Evolutionary conservation across 805 yeast genomes (phyloP).

Genomic region (Starmerella stigmatis): DNA sequence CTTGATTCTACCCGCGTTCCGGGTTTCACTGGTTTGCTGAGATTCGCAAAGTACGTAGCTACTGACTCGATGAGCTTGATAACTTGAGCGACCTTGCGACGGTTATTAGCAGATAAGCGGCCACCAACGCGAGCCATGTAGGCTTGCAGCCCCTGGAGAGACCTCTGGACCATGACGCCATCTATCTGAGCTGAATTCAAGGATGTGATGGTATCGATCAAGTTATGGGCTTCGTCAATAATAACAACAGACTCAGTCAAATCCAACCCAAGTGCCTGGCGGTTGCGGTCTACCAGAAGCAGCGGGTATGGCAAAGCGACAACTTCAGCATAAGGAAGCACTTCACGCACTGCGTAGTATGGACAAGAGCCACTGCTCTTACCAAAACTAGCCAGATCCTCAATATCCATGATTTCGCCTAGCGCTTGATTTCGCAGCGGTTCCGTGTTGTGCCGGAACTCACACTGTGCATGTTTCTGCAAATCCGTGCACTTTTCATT

Average conservation of each 20-base stretch:
- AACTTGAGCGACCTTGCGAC: slow-evolving; percentile 57
- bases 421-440: slow-evolving; percentile 35
- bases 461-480: slow-evolving; percentile 41
- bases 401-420: slow-evolving; percentile 65
- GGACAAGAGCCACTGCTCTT: slow-evolving; percentile 55
- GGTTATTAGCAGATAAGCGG: slow-evolving; percentile 58
- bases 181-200: slow-evolving; percentile 56
- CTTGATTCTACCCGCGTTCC: slow-evolving; percentile 46
- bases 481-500: slow-evolving; percentile 75
- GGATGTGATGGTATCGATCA: slow-evolving; percentile 63
- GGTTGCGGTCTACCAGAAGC: slow-evolving; percentile 48
- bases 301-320: slow-evolving; percentile 80
- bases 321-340: slow-evolving; percentile 53
- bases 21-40: slow-evolving; percentile 31
- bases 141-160: slow-evolving; percentile 40
- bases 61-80: slow-evolving; percentile 46
- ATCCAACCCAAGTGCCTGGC: slow-evolving; percentile 50
- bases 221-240: slow-evolving; percentile 88
- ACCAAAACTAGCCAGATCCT: slow-evolving; percentile 61
- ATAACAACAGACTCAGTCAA: slow-evolving; percentile 58
- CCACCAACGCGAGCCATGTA: slow-evolving; percentile 54
- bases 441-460: slow-evolving; percentile 33
- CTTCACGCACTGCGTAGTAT: slow-evolving; percentile 60
- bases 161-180: slow-evolving; percentile 37
- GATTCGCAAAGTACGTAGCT: slow-evolving; percentile 37